These are phyloP conservation scores for Hypoxylon crocopeplum DNA, from an alignment of 495 filamentous ascomycete species.

Conservation along the genomic window DNA sequence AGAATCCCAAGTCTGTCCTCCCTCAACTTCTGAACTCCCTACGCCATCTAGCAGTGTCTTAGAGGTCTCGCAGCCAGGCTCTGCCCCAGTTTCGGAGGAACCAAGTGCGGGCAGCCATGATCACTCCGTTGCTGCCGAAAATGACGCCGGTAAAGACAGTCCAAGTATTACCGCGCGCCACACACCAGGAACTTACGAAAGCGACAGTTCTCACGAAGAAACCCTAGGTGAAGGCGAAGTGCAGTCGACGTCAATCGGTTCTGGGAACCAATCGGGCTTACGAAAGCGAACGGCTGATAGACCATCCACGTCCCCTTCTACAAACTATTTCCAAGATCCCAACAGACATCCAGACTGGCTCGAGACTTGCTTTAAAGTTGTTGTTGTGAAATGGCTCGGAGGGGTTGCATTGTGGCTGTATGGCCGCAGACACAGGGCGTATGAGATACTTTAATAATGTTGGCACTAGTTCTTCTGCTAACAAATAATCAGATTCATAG, in stretches of 20 bases:
- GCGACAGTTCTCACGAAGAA: slow-evolving; percentile 17
- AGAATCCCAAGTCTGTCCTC: not conserved
- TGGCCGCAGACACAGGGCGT: slow-evolving; percentile 31
- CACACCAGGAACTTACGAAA: slow-evolving; percentile 7
- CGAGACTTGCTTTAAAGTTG: slow-evolving; percentile 19
- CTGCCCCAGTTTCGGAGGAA: not conserved
- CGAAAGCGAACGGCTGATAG: slow-evolving; percentile 15
- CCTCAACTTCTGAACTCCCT: not conserved
- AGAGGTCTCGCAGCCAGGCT: not conserved
- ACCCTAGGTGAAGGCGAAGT: slow-evolving; percentile 3
- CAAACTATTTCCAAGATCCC: not conserved
- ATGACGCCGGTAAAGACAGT: slow-evolving; percentile 1
- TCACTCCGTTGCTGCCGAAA: not conserved
- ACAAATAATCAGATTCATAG: slow-evolving; percentile 18
- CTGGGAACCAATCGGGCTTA: slow-evolving; percentile 10
- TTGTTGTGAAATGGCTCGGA: slow-evolving; percentile 36
- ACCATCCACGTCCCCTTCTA: slow-evolving; percentile 7
- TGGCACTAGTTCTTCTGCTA: too few species aligned
- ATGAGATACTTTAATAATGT: slow-evolving; percentile 17
- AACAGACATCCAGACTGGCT: slow-evolving; percentile 23
- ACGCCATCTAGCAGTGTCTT: not conserved
- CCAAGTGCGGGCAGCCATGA: not conserved
- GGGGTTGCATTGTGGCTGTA: slow-evolving; percentile 34
- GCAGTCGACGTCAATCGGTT: slow-evolving; percentile 4
- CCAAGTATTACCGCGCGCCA: not conserved